Conservation (phyloP, 2,329 filamentous ascomycete species). For the Ophiostoma australiae region DNA sequence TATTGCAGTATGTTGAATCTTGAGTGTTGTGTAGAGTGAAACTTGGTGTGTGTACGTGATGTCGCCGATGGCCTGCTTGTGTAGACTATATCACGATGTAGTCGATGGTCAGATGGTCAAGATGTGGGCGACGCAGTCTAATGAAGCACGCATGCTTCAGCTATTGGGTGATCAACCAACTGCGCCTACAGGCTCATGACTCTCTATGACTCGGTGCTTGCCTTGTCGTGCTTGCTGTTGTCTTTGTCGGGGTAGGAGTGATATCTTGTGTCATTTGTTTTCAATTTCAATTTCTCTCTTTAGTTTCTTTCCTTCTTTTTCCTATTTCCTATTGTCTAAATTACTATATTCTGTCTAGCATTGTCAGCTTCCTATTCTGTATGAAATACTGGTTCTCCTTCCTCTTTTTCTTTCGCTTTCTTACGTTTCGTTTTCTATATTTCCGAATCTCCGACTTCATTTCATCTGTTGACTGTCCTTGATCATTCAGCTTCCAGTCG, state of each 20-base stretch:
- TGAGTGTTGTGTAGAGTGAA: not conserved
- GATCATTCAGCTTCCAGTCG: not conserved
- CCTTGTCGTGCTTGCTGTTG: constrained; percentile 6
- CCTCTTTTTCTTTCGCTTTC: not conserved
- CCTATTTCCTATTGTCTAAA: not conserved
- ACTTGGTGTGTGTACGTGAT: not conserved
- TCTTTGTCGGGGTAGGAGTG: not conserved
- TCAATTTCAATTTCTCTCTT: not conserved
- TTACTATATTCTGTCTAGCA: not conserved
- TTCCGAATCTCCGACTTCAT: not conserved
- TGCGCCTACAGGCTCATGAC: constrained; percentile 4
- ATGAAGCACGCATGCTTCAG: not conserved
- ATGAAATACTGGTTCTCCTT: not conserved
- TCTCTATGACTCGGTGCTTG: constrained; percentile 5
- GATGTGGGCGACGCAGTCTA: not conserved
- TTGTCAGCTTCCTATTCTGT: not conserved
- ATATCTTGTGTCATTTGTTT: constrained; percentile 13
- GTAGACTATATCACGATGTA: not conserved
- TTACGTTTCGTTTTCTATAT: constrained; percentile 5
- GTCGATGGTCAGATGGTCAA: not conserved
- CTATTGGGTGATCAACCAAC: not conserved
- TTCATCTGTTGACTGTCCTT: not conserved
- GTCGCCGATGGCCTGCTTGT: not conserved
- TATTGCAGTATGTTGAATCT: not conserved
- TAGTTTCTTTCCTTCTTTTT: not conserved